phyloP scores from a whole-genome alignment of 345 rosid genomes.

The Populus davidiana region DNA sequence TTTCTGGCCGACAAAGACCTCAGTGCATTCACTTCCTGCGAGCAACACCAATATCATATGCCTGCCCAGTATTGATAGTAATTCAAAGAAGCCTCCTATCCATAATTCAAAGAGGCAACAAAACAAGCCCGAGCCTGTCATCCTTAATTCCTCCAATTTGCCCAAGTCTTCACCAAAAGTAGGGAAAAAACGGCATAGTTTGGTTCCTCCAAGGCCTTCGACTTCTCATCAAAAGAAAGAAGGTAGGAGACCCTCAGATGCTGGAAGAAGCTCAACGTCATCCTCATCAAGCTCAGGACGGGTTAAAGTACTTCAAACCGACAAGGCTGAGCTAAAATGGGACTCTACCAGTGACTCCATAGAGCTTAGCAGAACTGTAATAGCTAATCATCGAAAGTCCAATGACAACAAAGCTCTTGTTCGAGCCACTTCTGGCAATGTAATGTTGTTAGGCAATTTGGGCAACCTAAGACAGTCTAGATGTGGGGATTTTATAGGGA shows the following conservation, averaged over 20 bases:
- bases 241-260: constrained; percentile 28
- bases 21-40: constrained; percentile 35
- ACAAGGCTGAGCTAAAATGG: constrained; percentile 11
- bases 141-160: constrained; percentile 19
- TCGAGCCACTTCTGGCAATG: constrained; percentile 38
- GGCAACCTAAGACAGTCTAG: constrained; percentile 39
- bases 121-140: constrained; percentile 20
- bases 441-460: constrained; percentile 31
- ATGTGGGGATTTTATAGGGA: constrained; percentile 13
- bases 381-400: constrained; percentile 6
- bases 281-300: constrained; percentile 33
- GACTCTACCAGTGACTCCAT: constrained; percentile 12
- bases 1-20: constrained; percentile 34
- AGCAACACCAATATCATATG: constrained; percentile 6
- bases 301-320: background rate
- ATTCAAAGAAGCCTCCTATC: constrained; percentile 18
- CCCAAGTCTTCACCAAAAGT: constrained; percentile 18
- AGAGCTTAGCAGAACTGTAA: constrained; percentile 21
- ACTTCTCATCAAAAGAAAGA: constrained; percentile 13
- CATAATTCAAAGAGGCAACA: constrained; percentile 26
- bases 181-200: constrained; percentile 24
- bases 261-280: constrained; percentile 40
- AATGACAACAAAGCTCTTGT: constrained; percentile 27
- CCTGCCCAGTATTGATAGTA: constrained; percentile 1
- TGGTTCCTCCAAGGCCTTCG: constrained; percentile 14